These are phyloP conservation scores for Penicillium lividum DNA, from an alignment of 495 filamentous ascomycete species.

Conservation along the genomic window DNA sequence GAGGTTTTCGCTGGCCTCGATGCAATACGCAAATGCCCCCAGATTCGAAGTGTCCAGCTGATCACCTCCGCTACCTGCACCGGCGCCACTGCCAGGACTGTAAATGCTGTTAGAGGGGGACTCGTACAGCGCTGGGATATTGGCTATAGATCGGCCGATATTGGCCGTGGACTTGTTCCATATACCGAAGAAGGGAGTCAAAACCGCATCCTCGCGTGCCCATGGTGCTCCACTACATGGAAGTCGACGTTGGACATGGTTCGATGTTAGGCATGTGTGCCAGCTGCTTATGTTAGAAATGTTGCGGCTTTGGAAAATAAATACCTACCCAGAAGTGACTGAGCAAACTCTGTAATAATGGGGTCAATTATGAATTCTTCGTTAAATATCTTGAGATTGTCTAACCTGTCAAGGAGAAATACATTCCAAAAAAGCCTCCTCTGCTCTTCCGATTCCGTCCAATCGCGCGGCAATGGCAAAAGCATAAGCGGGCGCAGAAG, in stretches of 20 bases:
- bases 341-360: constrained; percentile 15
- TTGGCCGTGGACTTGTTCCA: constrained; percentile 37
- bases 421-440: constrained; percentile 53
- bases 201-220: constrained; percentile 29
- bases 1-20: constrained; percentile 29
- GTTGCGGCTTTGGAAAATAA: neutral
- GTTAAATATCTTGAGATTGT: neutral
- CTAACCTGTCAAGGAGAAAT: constrained; percentile 29
- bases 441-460: constrained; percentile 52
- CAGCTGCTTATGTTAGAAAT: constrained; percentile 20
- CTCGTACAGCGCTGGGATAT: constrained; percentile 11
- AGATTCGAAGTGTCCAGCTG: constrained; percentile 19
- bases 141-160: constrained; percentile 39
- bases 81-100: constrained; percentile 24
- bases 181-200: constrained; percentile 44
- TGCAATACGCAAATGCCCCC: constrained; percentile 21
- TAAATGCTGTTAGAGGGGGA: constrained; percentile 30
- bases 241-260: constrained; percentile 18
- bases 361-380: too few species aligned
- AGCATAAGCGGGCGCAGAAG: constrained; percentile 38
- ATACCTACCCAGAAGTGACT: constrained; percentile 23
- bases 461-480: constrained; percentile 27
- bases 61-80: neutral
- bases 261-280: constrained; percentile 35
- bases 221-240: constrained; percentile 28